These are phyloP conservation scores for Micractinium sp. DNA, from an alignment of 139 green algal genomes.

Conservation along the genomic window DNA sequence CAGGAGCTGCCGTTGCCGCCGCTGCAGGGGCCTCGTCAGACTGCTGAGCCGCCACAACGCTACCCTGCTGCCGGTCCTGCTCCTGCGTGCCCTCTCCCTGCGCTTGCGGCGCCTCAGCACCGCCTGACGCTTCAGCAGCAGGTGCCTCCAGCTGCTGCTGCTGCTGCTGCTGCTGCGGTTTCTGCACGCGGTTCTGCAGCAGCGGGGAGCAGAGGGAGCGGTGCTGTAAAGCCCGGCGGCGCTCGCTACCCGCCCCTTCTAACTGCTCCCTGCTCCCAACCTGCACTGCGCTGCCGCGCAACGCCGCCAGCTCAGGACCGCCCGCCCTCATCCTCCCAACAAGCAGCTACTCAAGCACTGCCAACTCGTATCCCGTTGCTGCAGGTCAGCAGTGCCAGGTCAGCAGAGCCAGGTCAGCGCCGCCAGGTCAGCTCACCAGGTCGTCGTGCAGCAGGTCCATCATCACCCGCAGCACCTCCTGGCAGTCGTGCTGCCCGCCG, in stretches of 20 bases:
- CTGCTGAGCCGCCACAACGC: neutral
- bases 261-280: neutral
- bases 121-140: neutral
- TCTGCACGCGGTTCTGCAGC: constrained; percentile 41
- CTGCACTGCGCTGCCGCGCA: neutral
- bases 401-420: neutral
- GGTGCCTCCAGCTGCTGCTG: neutral
- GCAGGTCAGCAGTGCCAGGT: neutral
- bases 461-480: constrained; percentile 63
- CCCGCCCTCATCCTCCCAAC: no score
- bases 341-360: no score
- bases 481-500: constrained; percentile 66
- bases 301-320: neutral
- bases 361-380: no score
- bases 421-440: constrained; percentile 30
- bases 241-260: no score
- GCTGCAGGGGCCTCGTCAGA: neutral
- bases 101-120: neutral
- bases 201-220: neutral
- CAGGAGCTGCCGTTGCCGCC: neutral
- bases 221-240: no score
- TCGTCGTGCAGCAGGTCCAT: constrained; percentile 68
- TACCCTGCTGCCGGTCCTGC: neutral
- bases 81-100: neutral
- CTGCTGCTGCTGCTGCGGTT: neutral